phyloP scores from a whole-genome alignment of 108 stramenopile genomes.

The Phaeodactylum tricornutum region DNA sequence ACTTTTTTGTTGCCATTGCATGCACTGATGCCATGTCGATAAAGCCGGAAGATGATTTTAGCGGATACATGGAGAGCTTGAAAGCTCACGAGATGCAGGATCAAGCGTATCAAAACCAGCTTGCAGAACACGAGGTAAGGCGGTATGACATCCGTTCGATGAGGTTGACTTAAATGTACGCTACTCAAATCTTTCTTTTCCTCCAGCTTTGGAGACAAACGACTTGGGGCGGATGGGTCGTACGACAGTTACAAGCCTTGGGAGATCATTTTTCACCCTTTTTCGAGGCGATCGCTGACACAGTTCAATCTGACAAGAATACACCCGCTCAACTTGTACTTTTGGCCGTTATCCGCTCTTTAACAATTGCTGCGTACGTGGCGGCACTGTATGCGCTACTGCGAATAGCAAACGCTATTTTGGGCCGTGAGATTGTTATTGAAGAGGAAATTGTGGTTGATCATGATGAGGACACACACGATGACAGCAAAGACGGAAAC shows the following conservation, averaged over 20 bases:
- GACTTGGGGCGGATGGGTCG: slow-evolving; percentile 3
- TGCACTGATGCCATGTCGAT: too few species aligned
- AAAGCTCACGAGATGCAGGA: not conserved
- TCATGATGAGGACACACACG: not conserved
- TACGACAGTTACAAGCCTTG: slow-evolving; percentile 3
- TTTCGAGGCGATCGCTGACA: slow-evolving; percentile 1
- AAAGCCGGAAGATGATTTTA: slow-evolving; percentile 5
- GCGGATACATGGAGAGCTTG: slow-evolving; percentile 6
- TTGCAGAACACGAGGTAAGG: slow-evolving; percentile 3
- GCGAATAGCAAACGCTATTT: slow-evolving; percentile 3
- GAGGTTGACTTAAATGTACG: not conserved
- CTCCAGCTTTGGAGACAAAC: slow-evolving; percentile 4
- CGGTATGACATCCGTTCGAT: not conserved
- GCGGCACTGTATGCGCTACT: slow-evolving; percentile 2
- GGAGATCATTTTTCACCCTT: slow-evolving; percentile 7
- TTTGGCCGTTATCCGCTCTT: not conserved
- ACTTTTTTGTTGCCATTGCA: too few species aligned
- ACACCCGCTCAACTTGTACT: slow-evolving; percentile 1
- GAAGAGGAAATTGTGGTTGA: slow-evolving; percentile 7
- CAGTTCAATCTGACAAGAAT: not conserved
- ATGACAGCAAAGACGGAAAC: not conserved
- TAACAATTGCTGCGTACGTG: slow-evolving; percentile 1
- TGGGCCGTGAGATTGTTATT: slow-evolving; percentile 1
- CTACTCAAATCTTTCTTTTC: not conserved
- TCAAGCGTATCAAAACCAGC: not conserved